phyloP scores from a whole-genome alignment of 352 stramenopile genomes.

The Phytopythium cucurbitacearum region DNA sequence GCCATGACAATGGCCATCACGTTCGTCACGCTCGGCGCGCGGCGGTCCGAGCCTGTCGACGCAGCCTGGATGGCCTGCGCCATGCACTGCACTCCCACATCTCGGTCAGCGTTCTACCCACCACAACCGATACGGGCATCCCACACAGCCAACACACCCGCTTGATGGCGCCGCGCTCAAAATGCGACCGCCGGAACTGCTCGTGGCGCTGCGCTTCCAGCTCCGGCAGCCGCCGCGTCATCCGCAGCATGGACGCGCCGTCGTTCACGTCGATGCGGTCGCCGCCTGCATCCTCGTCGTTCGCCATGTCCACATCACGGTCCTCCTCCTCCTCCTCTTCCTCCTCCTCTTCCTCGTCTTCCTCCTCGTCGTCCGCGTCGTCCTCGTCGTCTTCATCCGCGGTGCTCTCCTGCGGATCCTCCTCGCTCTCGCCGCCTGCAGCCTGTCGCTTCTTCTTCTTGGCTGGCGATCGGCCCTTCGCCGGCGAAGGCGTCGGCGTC shows the following conservation, averaged over 20 bases:
- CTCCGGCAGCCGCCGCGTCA: conserved; percentile 66
- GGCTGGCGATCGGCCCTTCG: neutral
- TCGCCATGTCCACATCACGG: conserved; percentile 13
- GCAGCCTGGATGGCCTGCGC: conserved; percentile 70
- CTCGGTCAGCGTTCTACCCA: neutral
- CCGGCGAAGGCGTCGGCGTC: neutral
- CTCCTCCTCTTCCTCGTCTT: conserved; percentile 35
- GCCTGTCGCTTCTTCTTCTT: conserved; percentile 2
- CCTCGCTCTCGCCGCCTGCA: conserved; percentile 38
- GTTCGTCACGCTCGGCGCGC: conserved; percentile 57
- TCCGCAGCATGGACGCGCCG: conserved; percentile 64
- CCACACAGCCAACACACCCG: conserved; percentile 27
- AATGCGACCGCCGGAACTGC: conserved; percentile 80
- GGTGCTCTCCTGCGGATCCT: conserved; percentile 36
- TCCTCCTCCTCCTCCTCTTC: conserved; percentile 31
- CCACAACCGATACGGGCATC: neutral
- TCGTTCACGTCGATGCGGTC: conserved; percentile 35
- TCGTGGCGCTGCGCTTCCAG: conserved; percentile 66
- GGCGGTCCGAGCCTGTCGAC: conserved; percentile 41
- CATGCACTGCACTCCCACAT: conserved; percentile 48
- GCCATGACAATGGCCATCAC: conserved; percentile 88
- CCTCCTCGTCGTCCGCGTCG: conserved; percentile 38
- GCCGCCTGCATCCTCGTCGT: conserved; percentile 7
- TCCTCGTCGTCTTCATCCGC: conserved; percentile 54
- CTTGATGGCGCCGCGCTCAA: conserved; percentile 79